phyloP scores from a whole-genome alignment of 495 filamentous ascomycete genomes.

The Annulohypoxylon stygium region DNA sequence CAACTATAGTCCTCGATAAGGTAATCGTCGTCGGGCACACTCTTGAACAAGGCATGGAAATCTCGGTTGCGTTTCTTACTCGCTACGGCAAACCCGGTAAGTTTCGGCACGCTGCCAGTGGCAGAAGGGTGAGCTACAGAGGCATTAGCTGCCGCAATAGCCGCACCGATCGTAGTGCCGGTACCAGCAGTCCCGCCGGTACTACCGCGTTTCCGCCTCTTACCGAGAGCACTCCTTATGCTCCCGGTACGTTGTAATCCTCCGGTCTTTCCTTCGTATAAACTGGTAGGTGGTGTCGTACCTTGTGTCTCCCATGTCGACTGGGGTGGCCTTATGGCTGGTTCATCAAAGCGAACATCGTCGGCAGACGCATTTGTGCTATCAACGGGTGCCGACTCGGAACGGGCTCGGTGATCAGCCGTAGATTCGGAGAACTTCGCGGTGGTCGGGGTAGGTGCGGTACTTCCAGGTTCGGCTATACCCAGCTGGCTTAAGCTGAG shows the following conservation, averaged over 20 bases:
- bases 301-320: conserved; percentile 62
- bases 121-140: conserved; percentile 74
- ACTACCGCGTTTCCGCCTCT: conserved; percentile 82
- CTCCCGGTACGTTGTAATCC: conserved; percentile 80
- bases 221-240: conserved; percentile 80
- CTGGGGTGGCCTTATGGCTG: conserved; percentile 50
- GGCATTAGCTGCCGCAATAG: conserved; percentile 72
- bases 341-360: conserved; percentile 52
- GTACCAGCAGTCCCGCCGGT: conserved; percentile 66
- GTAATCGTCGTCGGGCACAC: conserved; percentile 97
- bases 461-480: conserved; percentile 67
- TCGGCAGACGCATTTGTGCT: conserved; percentile 31
- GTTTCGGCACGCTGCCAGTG: conserved; percentile 72
- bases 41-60: conserved; percentile 93
- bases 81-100: conserved; percentile 96
- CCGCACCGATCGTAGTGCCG: conserved; percentile 71
- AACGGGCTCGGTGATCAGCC: conserved; percentile 54
- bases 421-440: conserved; percentile 59
- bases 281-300: conserved; percentile 73
- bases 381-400: conserved; percentile 62
- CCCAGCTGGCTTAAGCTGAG: conserved; percentile 87
- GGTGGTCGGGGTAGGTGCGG: conserved; percentile 55
- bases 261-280: conserved; percentile 75
- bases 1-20: conserved; percentile 99
- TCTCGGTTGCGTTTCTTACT: conserved; percentile 96